Percentiles rank a stretch among this genome's conserved stretches.
Conservation (phyloP, 331 rosid species). For the Acacia concinna region DNA sequence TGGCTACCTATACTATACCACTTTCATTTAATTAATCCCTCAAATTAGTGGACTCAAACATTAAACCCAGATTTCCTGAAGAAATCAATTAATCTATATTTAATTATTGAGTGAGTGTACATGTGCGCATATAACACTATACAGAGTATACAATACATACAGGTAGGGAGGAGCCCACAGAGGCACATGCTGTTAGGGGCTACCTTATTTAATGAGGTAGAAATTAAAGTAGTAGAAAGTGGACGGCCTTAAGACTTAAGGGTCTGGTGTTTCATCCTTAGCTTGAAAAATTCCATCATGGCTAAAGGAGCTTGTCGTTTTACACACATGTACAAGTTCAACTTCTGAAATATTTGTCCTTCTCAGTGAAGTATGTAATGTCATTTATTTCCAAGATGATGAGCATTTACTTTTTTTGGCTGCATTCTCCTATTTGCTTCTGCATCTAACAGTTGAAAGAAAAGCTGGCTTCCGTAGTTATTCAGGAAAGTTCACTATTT, state of each 20-base stretch:
- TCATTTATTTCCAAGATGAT: background rate
- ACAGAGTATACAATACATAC: background rate
- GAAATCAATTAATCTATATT: background rate
- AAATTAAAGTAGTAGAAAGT: no score
- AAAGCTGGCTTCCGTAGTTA: background rate
- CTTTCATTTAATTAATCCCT: background rate
- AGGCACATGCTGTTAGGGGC: background rate
- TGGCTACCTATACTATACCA: background rate
- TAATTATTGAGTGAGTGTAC: background rate
- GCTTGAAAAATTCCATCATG: constrained; percentile 32
- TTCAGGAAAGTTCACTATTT: no score
- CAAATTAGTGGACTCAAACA: background rate
- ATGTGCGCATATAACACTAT: background rate
- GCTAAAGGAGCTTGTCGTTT: constrained; percentile 26
- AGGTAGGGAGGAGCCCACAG: background rate
- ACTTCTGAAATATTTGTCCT: background rate
- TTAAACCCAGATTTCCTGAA: background rate
- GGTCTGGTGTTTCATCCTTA: constrained; percentile 18
- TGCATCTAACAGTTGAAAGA: background rate
- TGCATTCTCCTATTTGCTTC: background rate
- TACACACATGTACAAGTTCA: background rate
- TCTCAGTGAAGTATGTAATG: background rate
- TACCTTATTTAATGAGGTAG: background rate
- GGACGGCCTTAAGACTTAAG: constrained; percentile 11
- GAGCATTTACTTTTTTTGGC: background rate